Evolutionary conservation across 1,284 basidiomycete genomes (phyloP), one percentile per base, ranked within the genome.

Genomic region (Pisolithus thermaeus): DNA sequence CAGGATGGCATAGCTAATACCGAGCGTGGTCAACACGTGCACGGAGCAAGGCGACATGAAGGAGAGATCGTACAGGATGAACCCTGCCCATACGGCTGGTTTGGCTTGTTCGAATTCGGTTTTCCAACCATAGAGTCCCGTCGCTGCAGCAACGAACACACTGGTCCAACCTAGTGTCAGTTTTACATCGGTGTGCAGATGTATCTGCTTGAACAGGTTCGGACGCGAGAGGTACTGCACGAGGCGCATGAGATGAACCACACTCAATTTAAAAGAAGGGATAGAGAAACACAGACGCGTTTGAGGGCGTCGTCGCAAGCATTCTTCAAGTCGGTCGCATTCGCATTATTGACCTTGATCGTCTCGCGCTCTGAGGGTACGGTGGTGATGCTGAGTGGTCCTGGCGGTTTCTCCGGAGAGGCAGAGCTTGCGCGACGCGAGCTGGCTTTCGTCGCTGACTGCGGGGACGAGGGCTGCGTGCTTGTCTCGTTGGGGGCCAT

Each of bases 291-390:
- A 80, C 90, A 58, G 64, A 95, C 93, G 66, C 89, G 84, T 70
- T 90, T 92, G 56, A 96, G 73, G 38, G 87, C 86, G 73, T 96
- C 93, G 67, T 97, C 94, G 59, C 90, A 87, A 12, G 93, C 84
- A 60, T 86, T 84, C 74, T 96, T 96, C 66, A 97, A 80, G 64
- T 96, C 93, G 20, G 78, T 78, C 46, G 82, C 63, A 65, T 80
- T 92, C 23, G 84, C 78, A 60, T 87, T 90, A 77, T 97, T 97
- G 58, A 95, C 84, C 64, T 87, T 89, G 63, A 93, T 77, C 23
- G 73, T 70, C 47, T 91, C 87, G 47, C 84, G 75, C 41, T 78
- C 75, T 52, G 70, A 72, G 1, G 70, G 58, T 16, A 73, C 55
- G 7, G 76, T 66, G n/a, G 69, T 57, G 43, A 80, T 68, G 57